Conservation (phyloP, 129 eudicot genomes). For the Artemisia argyi region DNA sequence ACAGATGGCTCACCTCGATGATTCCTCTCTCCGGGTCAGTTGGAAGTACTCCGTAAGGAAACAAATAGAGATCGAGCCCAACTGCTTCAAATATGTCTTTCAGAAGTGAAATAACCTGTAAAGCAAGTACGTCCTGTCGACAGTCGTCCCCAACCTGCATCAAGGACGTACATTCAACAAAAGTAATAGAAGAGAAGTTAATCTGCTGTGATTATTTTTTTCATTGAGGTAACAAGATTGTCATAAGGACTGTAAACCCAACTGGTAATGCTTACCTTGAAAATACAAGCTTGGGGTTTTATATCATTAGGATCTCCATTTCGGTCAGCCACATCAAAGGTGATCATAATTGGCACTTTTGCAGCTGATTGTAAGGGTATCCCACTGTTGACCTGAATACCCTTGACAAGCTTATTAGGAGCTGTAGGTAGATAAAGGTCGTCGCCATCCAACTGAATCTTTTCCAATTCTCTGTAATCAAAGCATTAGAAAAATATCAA, state of each 20-base stretch:
- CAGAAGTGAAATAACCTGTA: conserved; percentile 92
- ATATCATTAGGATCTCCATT: conserved; percentile 64
- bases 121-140: conserved; percentile 97
- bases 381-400: conserved; percentile 95
- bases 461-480: conserved; percentile 75
- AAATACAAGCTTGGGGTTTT: conserved; percentile 97
- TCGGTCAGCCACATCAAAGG: conserved; percentile 91
- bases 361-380: conserved; percentile 99
- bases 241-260: not conserved
- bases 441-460: conserved; percentile 79
- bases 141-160: conserved; percentile 98
- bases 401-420: conserved; percentile 84
- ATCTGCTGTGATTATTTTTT: not conserved
- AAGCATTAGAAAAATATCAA: conserved; percentile 1
- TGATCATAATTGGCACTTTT: conserved; percentile 99
- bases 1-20: conserved; percentile 68
- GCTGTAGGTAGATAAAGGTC: conserved; percentile 97
- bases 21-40: conserved; percentile 97
- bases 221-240: conserved; percentile 7
- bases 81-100: conserved; percentile 92
- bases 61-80: conserved; percentile 83
- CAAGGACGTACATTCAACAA: conserved; percentile 11
- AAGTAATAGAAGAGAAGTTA: not conserved
- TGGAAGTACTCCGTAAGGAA: conserved; percentile 98
- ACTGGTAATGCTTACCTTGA: conserved; percentile 57